These are phyloP conservation scores for Plasmopara halstedii DNA, from an alignment of 352 stramenopile genomes.

Conservation along the genomic window DNA sequence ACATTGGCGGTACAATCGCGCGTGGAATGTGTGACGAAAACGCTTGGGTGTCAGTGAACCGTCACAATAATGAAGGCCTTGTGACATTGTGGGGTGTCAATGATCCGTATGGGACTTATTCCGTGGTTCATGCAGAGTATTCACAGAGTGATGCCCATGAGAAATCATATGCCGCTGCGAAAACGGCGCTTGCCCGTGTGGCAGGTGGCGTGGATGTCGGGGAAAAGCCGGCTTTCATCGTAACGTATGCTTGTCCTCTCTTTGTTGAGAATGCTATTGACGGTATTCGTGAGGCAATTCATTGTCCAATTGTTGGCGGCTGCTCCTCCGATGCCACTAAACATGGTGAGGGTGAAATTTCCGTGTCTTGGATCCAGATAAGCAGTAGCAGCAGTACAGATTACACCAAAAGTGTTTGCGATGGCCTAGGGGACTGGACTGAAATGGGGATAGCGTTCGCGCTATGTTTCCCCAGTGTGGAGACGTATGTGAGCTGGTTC, in stretches of 20 bases:
- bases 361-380: constrained; percentile 82
- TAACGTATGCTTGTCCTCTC: constrained; percentile 71
- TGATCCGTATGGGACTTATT: constrained; percentile 75
- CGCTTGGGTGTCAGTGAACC: constrained; percentile 82
- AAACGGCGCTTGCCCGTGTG: constrained; percentile 51
- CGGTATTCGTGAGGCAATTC: constrained; percentile 69
- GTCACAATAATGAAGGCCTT: constrained; percentile 75
- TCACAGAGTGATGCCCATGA: constrained; percentile 69
- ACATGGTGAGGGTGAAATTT: constrained; percentile 54
- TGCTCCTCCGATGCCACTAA: constrained; percentile 76
- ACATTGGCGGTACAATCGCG: constrained; percentile 78
- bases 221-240: constrained; percentile 74
- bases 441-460: constrained; percentile 80
- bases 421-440: constrained; percentile 65
- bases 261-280: constrained; percentile 80
- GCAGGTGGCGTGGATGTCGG: constrained; percentile 45
- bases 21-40: constrained; percentile 83
- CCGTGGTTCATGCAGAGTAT: constrained; percentile 74
- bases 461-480: constrained; percentile 77
- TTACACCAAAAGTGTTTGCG: constrained; percentile 68
- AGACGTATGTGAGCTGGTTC: constrained; percentile 84
- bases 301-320: constrained; percentile 74
- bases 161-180: constrained; percentile 68
- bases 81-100: constrained; percentile 83
- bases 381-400: constrained; percentile 76